Percentiles rank a stretch among this genome's conserved stretches.
Conservation (phyloP, 169 alveolate genomes). For the Amoebophrya sp. region DNA sequence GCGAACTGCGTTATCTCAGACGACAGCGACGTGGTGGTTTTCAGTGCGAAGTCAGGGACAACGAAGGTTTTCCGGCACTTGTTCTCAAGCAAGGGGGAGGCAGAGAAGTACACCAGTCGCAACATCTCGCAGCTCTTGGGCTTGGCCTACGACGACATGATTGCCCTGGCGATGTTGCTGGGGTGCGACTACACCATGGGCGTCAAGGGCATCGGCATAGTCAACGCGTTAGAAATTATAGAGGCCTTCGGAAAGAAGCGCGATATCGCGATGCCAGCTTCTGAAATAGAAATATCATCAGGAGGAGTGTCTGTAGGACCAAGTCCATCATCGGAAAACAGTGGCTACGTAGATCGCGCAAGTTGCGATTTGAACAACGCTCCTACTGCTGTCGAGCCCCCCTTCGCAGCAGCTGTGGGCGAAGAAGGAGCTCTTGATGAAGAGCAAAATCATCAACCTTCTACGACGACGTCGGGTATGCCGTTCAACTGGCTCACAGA, state of each 20-base stretch:
- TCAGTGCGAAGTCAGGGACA: slow-evolving; percentile 66
- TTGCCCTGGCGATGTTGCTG: slow-evolving; percentile 77
- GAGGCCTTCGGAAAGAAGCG: slow-evolving; percentile 58
- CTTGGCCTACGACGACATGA: slow-evolving; percentile 67
- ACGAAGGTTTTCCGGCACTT: slow-evolving; percentile 74
- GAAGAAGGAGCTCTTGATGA: no score
- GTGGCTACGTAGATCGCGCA: neutral
- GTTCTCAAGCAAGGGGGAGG: slow-evolving; percentile 65
- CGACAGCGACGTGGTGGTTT: slow-evolving; percentile 84
- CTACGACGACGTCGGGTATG: neutral
- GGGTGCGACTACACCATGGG: slow-evolving; percentile 92
- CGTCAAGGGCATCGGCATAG: slow-evolving; percentile 89
- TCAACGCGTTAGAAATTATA: slow-evolving; percentile 85
- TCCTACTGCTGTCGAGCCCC: no score
- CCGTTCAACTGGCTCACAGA: slow-evolving; percentile 28
- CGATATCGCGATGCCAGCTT: neutral
- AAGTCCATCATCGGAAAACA: neutral
- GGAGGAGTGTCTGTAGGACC: neutral
- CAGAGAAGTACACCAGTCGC: slow-evolving; percentile 72
- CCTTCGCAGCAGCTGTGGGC: no score
- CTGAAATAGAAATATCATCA: neutral
- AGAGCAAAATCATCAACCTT: no score
- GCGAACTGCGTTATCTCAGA: slow-evolving; percentile 66
- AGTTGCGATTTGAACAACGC: no score
- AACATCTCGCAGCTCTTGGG: slow-evolving; percentile 64